A percentile compares a stretch with the other conserved stretches of the same genome.
Evolutionary conservation across 345 rosid genomes (phyloP).

Genomic region (Eucalyptus camaldulensis): DNA sequence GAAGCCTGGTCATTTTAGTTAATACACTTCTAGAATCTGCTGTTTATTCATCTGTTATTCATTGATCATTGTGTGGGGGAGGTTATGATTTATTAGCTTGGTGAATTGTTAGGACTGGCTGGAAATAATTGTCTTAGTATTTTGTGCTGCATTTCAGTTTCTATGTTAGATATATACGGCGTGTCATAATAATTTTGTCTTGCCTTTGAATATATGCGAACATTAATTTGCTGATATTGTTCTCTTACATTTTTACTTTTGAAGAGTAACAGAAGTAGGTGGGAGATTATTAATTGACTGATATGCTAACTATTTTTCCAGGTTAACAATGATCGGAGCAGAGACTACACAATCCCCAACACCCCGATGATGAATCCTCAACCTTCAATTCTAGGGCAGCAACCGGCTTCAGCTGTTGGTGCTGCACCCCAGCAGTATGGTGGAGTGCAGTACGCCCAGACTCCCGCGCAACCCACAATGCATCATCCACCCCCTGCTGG

Average conservation of each 20-base stretch:
- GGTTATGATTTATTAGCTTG: background rate
- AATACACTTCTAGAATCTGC: background rate
- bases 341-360: conserved; percentile 77
- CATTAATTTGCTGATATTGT: background rate
- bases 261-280: background rate
- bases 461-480: conserved; percentile 22
- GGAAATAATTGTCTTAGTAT: background rate
- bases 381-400: conserved; percentile 65
- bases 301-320: conserved; percentile 10
- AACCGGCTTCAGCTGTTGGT: conserved; percentile 29
- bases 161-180: background rate
- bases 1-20: background rate
- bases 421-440: conserved; percentile 29
- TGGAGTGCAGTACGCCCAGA: conserved; percentile 24
- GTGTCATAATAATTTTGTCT: background rate
- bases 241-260: background rate
- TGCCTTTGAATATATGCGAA: background rate
- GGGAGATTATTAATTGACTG: background rate
- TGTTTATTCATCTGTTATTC: background rate
- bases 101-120: background rate
- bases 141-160: background rate
- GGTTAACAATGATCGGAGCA: conserved; percentile 89
- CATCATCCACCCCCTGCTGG: conserved; percentile 47
- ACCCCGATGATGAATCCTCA: conserved; percentile 30
- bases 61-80: background rate